These are phyloP conservation scores for Hydrangea macrophylla DNA, from an alignment of 148 eudicot genomes.

Conservation along the genomic window DNA sequence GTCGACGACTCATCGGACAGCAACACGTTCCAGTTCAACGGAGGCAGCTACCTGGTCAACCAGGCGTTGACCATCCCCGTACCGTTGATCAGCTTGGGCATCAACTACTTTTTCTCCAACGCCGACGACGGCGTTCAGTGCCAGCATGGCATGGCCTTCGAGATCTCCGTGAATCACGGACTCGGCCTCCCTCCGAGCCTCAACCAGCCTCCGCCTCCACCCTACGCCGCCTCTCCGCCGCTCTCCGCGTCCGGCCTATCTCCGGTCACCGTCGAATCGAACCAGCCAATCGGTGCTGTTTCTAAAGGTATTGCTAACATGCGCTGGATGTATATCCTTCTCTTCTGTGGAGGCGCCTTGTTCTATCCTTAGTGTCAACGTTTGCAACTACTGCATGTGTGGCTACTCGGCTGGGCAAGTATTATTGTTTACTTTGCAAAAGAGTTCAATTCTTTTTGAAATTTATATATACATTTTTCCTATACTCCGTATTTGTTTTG, in stretches of 20 bases:
- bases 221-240: too few species aligned
- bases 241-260: too few species aligned
- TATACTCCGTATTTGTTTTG: too few species aligned
- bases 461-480: too few species aligned
- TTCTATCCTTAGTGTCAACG: not conserved
- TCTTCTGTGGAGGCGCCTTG: constrained; percentile 1
- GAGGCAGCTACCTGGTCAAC: constrained; percentile 32
- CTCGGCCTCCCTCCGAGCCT: constrained; percentile 82
- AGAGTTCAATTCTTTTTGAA: too few species aligned
- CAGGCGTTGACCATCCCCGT: constrained; percentile 31
- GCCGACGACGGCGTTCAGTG: constrained; percentile 64
- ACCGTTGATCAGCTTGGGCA: constrained; percentile 46
- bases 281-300: constrained; percentile 15
- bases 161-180: constrained; percentile 51
- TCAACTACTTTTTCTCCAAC: constrained; percentile 72
- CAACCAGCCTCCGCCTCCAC: constrained; percentile 85
- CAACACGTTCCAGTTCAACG: constrained; percentile 45
- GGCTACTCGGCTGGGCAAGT: too few species aligned
- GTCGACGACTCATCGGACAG: constrained; percentile 37
- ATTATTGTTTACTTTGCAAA: too few species aligned
- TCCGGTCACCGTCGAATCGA: not conserved
- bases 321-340: constrained; percentile 11
- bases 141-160: constrained; percentile 56
- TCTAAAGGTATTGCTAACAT: constrained; percentile 11
- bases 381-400: not conserved